These are phyloP conservation scores for Phytopythium sindhum DNA, from an alignment of 352 stramenopile species.

Conservation along the genomic window DNA sequence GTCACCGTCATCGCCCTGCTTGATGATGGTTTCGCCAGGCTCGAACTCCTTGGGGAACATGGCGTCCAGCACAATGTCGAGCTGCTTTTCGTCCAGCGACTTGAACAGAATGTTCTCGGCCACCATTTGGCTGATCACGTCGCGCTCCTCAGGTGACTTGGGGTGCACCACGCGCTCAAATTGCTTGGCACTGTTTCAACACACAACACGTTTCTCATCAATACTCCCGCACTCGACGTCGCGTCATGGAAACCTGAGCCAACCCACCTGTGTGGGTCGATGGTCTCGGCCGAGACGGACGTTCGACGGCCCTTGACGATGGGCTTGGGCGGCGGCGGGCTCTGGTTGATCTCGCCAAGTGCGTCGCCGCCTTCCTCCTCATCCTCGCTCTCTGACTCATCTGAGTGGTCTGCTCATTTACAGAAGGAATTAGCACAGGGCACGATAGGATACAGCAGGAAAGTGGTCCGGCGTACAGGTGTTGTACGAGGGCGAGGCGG, in stretches of 20 bases:
- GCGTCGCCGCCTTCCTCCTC: slow-evolving; percentile 77
- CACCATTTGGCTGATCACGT: slow-evolving; percentile 79
- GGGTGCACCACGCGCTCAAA: slow-evolving; percentile 81
- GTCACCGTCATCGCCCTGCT: slow-evolving; percentile 89
- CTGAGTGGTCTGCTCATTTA: slow-evolving; percentile 58
- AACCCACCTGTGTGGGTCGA: slow-evolving; percentile 67
- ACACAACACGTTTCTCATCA: neutral
- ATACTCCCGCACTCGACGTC: no score
- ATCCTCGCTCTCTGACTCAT: slow-evolving; percentile 87
- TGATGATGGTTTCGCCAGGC: slow-evolving; percentile 79
- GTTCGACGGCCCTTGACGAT: slow-evolving; percentile 82
- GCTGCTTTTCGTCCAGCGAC: slow-evolving; percentile 85
- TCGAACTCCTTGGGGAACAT: slow-evolving; percentile 87
- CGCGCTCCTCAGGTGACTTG: slow-evolving; percentile 78
- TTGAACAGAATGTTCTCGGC: slow-evolving; percentile 90
- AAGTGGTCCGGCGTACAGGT: slow-evolving; percentile 16
- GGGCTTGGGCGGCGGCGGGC: slow-evolving; percentile 47
- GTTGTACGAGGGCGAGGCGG: slow-evolving; percentile 28
- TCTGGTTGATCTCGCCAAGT: slow-evolving; percentile 79
- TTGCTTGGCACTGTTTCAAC: slow-evolving; percentile 49
- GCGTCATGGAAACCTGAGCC: no score
- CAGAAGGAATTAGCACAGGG: neutral
- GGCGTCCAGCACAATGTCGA: slow-evolving; percentile 81
- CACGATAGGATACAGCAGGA: no score
- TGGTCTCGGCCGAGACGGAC: slow-evolving; percentile 86